These are phyloP conservation scores for Psilocybe tampanensis DNA, from an alignment of 768 basidiomycete species.

Conservation along the genomic window DNA sequence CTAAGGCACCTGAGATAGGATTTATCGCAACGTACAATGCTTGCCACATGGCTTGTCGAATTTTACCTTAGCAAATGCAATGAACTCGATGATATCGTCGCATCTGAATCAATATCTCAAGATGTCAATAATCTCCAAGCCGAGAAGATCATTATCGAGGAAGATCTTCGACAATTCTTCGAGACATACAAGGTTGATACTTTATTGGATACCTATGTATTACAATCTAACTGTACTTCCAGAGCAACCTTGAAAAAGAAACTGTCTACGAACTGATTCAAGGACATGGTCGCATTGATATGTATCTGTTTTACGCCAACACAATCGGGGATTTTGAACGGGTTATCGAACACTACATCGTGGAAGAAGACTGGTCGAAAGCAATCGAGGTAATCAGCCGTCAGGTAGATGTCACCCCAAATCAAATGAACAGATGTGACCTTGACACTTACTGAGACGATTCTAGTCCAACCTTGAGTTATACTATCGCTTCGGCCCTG, in stretches of 20 bases:
- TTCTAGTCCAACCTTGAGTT: constrained; percentile 77
- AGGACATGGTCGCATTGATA: constrained; percentile 90
- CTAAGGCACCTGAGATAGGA: constrained; percentile 54
- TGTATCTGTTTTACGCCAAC: constrained; percentile 88
- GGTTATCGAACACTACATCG: constrained; percentile 89
- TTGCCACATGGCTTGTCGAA: constrained; percentile 98
- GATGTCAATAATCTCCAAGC: constrained; percentile 84
- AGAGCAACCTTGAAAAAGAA: constrained; percentile 83
- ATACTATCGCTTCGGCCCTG: constrained; percentile 91
- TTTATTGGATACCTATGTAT: background rate
- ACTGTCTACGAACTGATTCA: constrained; percentile 94
- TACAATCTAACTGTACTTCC: background rate
- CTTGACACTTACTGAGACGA: background rate
- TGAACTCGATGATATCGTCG: constrained; percentile 91
- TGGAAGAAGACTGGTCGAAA: constrained; percentile 90
- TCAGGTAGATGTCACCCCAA: constrained; percentile 53
- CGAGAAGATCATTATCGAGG: constrained; percentile 84
- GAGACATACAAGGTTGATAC: constrained; percentile 84
- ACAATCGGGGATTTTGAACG: constrained; percentile 79
- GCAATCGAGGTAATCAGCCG: constrained; percentile 90
- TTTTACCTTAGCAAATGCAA: constrained; percentile 97
- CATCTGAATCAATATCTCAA: constrained; percentile 78
- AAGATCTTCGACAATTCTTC: constrained; percentile 91
- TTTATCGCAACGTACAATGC: constrained; percentile 92
- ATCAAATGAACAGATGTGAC: no score